A percentile compares a stretch with the other conserved stretches of the same genome.
These are phyloP conservation scores for Kazachstania martiniae DNA, from an alignment of 805 yeast species.

Conservation along the genomic window DNA sequence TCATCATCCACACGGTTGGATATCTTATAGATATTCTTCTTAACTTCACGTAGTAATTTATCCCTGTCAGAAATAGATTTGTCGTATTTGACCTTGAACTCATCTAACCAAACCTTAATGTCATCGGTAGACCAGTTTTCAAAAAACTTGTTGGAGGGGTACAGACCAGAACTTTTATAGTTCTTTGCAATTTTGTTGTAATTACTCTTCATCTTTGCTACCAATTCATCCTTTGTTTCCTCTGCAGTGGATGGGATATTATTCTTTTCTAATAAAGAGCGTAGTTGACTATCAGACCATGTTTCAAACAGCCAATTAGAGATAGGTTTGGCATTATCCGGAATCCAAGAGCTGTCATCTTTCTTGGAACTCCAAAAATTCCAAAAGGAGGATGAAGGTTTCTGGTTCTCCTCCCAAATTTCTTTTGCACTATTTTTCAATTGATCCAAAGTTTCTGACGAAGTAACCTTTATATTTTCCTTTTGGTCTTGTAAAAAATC, in stretches of 20 bases:
- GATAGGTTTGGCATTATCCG: constrained; percentile 4
- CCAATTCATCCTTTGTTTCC: constrained; percentile 37
- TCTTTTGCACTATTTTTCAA: constrained; percentile 17
- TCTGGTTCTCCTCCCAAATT: constrained; percentile 12
- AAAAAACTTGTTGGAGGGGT: constrained; percentile 44
- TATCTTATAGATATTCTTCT: constrained; percentile 32
- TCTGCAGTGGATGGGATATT: constrained; percentile 30
- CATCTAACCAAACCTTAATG: constrained; percentile 39
- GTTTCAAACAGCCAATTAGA: constrained; percentile 40
- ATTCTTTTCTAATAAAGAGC: constrained; percentile 38
- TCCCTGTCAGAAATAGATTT: constrained; percentile 28
- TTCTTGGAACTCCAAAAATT: constrained; percentile 16
- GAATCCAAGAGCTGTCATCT: constrained; percentile 7
- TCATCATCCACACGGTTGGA: constrained; percentile 31
- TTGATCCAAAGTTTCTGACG: constrained; percentile 14
- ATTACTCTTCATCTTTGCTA: constrained; percentile 35
- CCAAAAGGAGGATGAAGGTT: constrained; percentile 25
- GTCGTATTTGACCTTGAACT: constrained; percentile 31
- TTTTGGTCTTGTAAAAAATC: constrained; percentile 28
- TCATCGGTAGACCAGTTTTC: constrained; percentile 29
- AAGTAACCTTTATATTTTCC: constrained; percentile 10
- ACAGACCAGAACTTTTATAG: constrained; percentile 32
- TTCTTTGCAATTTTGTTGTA: constrained; percentile 31
- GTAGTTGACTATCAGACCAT: constrained; percentile 43
- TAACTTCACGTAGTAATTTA: constrained; percentile 34